Percentiles rank a stretch among this genome's conserved stretches.
Conservation (phyloP, 1,139 yeast species). For the Zygoascus meyerae region DNA sequence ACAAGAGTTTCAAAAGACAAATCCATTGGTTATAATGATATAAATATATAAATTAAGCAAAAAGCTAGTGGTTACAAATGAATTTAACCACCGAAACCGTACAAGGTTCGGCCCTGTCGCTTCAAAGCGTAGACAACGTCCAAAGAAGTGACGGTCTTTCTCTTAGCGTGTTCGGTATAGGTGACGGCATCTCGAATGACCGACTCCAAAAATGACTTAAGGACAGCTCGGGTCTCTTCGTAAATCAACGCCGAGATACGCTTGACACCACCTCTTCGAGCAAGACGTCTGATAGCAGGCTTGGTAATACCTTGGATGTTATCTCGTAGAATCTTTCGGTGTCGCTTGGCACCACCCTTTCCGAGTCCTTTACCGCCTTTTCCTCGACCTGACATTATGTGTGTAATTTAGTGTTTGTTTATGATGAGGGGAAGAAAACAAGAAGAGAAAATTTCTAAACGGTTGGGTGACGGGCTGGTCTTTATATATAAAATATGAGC, state of each 20-base stretch:
- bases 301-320: constrained; percentile 99
- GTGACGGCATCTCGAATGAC: constrained; percentile 99
- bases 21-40: not conserved
- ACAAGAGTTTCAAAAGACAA: not conserved
- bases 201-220: constrained; percentile 92
- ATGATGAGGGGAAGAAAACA: not conserved
- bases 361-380: constrained; percentile 99
- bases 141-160: constrained; percentile 98
- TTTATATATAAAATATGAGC: constrained; percentile 7
- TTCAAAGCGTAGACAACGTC: constrained; percentile 99
- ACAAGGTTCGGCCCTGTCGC: constrained; percentile 99
- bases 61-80: not conserved
- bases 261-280: constrained; percentile 99
- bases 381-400: constrained; percentile 96
- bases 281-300: constrained; percentile 99
- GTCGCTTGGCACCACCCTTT: constrained; percentile 99
- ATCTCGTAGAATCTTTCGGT: constrained; percentile 99
- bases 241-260: constrained; percentile 98
- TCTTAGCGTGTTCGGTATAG: constrained; percentile 99
- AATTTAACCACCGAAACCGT: constrained; percentile 98
- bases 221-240: constrained; percentile 98
- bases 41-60: constrained; percentile 1
- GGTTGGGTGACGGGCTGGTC: not conserved
- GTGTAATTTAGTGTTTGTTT: constrained; percentile 8
- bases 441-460: not conserved